Base-by-base conservation (phyloP, 768 basidiomycete species). In the Phylloporus sp. region DNA sequence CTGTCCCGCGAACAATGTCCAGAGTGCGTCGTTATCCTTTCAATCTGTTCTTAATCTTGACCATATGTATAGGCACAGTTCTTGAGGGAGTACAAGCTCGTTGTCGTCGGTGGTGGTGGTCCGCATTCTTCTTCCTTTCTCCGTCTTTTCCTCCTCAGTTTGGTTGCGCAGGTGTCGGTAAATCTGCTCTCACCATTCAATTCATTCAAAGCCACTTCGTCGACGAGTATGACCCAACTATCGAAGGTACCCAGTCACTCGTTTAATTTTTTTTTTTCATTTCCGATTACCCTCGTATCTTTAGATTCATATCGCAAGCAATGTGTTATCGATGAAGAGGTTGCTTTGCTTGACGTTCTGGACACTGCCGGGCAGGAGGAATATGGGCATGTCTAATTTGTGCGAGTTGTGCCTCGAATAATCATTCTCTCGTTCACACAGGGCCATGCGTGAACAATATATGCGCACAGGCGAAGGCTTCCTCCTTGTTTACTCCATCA, bases 381-480 rank as follows among this genome's bases (percentile, higher is more conserved):
- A 77, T 98, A 97, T 64, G 91, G 91, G 92, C 93, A 52, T 49
- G 87, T 79, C 12, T 36, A 6, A 32, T 38, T 36, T n/a, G 13
- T n/a, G 8, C 18, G 52, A 23, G 32, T 34, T 49, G 23, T 54
- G 50, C 32, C 50, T 39, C 41, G 23, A 27, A 11, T 38, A 45
- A 24, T 31, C 58, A 50, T 39, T 27, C 32, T 32, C 22, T 32
- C 20, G 28, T 13, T 45, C 56, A 18, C 53, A 45, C 66, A 95
- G 92, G 52, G 95, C 95, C 22, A 97, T 98, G 95, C 86, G 95
- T 42, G 95, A 98, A 66, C 95, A 97, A 65, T 98, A 98, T 75
- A 98, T 97, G 94, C 85, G 94, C 47, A 93, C 94, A 24, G 95
- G 95, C 54, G 95, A 98, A 71, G 95, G 95, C 11, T 98, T 98